Evolutionary conservation across 2,329 filamentous ascomycete genomes (phyloP).

Genomic region (Cordyceps cateniannulata): DNA sequence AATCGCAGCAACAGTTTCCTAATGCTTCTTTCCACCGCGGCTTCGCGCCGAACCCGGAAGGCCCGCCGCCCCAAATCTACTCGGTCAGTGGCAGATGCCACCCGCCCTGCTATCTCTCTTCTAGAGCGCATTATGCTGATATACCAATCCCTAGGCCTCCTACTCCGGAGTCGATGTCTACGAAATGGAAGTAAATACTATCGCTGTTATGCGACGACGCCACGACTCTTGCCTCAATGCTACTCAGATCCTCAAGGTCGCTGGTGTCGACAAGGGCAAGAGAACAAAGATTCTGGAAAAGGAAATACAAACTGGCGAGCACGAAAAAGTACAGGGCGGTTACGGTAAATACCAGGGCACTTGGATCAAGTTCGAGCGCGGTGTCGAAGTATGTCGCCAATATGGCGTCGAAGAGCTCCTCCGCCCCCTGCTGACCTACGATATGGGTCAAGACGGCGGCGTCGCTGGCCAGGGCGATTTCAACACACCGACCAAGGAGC

Average conservation of each 20-base stretch:
- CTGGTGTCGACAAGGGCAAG: conserved; percentile 94
- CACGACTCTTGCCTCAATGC: conserved; percentile 96
- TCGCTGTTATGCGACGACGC: conserved; percentile 93
- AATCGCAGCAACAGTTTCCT: conserved; percentile 36
- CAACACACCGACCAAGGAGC: conserved; percentile 96
- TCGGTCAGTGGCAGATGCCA: conserved; percentile 38
- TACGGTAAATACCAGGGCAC: conserved; percentile 99
- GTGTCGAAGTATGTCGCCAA: conserved; percentile 81
- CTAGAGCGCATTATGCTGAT: neutral
- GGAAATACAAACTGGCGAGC: conserved; percentile 90
- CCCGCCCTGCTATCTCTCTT: neutral
- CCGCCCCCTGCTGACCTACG: conserved; percentile 69
- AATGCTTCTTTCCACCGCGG: conserved; percentile 30
- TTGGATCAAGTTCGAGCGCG: conserved; percentile 92
- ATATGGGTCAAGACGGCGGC: conserved; percentile 70
- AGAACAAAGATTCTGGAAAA: conserved; percentile 97
- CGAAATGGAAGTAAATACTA: conserved; percentile 92
- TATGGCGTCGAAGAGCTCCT: conserved; percentile 72
- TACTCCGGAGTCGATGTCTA: conserved; percentile 96
- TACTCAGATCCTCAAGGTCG: conserved; percentile 96
- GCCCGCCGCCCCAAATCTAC: conserved; percentile 48
- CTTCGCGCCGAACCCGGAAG: conserved; percentile 31
- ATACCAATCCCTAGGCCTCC: conserved; percentile 51
- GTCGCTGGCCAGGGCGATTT: conserved; percentile 66
- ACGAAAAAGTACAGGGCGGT: conserved; percentile 97